Evolutionary conservation across 2,329 filamentous ascomycete genomes (phyloP), one percentile per base, ranked within the genome.

Genomic region (Seiridium cupressi): DNA sequence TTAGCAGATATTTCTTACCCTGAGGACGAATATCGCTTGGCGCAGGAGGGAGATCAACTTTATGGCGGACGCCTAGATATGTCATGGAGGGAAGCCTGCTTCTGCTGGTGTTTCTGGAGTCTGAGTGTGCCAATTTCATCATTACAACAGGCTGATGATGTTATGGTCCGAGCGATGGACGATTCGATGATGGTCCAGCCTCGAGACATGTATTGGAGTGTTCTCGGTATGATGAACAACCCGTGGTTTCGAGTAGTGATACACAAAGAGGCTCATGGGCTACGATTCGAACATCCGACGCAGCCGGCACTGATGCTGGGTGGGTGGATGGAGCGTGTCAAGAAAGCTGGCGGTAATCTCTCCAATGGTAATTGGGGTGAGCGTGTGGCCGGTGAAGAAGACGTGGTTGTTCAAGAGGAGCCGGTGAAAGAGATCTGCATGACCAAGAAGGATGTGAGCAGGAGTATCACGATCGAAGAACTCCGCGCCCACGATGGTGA

Each of bases 161-260:
- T 97, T 44, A 82, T 96, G 69, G 87, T 96, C 4, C 84, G 93
- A 49, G 89, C 89, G 4, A 96, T 97, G 92, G 93, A 97, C 66
- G 93, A 97, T 65, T 85, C 89, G 58, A 89, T 97, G 85, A 91
- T 90, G 74, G 79, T 91, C 0, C 92, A 96, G 72, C 93, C 93
- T 4, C 84, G 91, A 62, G 93, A 97, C 69, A 95, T 97, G 91
- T 97, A 97, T 76, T 97, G 93, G 93, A 93, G 87, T 62, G 92
- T 96, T 2, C 78, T 97, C 44, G 93, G 93, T 0, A 97, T 97
- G 93, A 97, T 97, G 93, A 97, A 97, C 76, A 97, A 97, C 68
- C 91, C 92, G 0, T 97, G 93, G 93, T 97, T 90, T 73, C 84
- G 93, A 4, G 84, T 97, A 1, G 85, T 88, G 2, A 90, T 97